Base-by-base conservation (phyloP, 371 early-diverging fungal genomes). In the Mucor mucedo region DNA sequence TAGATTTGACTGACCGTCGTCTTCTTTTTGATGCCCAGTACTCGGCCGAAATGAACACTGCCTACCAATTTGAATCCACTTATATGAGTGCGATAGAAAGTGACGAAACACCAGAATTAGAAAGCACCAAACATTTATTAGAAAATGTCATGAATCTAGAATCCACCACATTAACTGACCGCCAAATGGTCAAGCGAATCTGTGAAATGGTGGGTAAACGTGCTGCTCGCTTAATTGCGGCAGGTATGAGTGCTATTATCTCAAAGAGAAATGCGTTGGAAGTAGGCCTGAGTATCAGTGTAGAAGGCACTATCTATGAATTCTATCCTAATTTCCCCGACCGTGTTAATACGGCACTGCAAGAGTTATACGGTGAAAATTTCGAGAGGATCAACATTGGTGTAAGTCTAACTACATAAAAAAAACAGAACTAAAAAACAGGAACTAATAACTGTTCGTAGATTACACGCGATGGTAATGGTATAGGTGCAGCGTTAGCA, bases 71-170 rank as follows among this genome's bases (percentile, higher is more conserved):
- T 60, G 94, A 95, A 57, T 95, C 97, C 3, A 84, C 92, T 4
- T 92, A 92, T 79, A 88, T 97, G 90, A 91, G 92, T 10, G 77
- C 87, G 30, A 97, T 98, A 56, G 94, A 92, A 3, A 76, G 79
- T 35, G 98, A 98, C 71, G 73, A 83, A 39, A 73, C 91, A 4
- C 61, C 81, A 0, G 87, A 88, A n/a, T 80, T 96, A 27, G 74
- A 75, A 14, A 87, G 83, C 29, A 89, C 89, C 45, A 82, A 85
- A 49, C 80, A 89, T 48, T 85, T 96, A 9, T 80, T 97, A 29
- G 93, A 96, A 67, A 84, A 84, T 52, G 76, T 91, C 30, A 76
- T 94, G 62, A 79, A 82, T 32, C 62, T 93, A n/a, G 77, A 82
- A 0, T 69, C 78, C 8, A 92, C 95, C 7, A 87, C 91, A 2